phyloP scores from a whole-genome alignment of 2,329 filamentous ascomycete genomes.

The Akanthomyces muscarius region DNA sequence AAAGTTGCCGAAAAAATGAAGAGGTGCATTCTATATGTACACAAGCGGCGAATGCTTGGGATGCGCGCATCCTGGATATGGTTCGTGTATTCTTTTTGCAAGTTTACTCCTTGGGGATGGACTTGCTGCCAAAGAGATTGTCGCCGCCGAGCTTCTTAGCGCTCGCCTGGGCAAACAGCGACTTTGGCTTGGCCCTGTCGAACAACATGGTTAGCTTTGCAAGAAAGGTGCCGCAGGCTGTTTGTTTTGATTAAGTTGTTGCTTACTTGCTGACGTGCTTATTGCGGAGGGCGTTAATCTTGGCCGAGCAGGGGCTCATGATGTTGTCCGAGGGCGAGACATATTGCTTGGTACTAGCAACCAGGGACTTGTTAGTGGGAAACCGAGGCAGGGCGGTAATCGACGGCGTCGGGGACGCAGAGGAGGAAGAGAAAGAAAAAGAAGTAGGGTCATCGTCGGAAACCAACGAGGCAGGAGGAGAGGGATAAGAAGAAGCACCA shows the following conservation, averaged over 20 bases:
- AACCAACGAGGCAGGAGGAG: background rate
- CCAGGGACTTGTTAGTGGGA: slow-evolving; percentile 18
- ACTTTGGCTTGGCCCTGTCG: slow-evolving; percentile 61
- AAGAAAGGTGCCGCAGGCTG: background rate
- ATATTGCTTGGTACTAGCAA: slow-evolving; percentile 50
- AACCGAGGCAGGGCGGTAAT: slow-evolving; percentile 7
- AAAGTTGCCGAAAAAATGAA: background rate
- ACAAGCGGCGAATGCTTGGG: background rate
- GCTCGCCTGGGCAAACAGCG: slow-evolving; percentile 62
- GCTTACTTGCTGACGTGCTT: slow-evolving; percentile 76
- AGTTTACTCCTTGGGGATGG: slow-evolving; percentile 30
- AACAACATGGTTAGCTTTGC: background rate
- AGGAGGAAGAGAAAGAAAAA: slow-evolving; percentile 5
- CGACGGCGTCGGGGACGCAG: slow-evolving; percentile 18
- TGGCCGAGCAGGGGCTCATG: slow-evolving; percentile 81
- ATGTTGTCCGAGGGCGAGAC: slow-evolving; percentile 84
- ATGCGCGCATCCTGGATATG: background rate
- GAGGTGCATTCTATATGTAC: slow-evolving; percentile 14
- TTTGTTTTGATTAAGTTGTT: background rate
- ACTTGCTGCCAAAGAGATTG: slow-evolving; percentile 36
- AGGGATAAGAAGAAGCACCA: background rate
- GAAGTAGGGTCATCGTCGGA: background rate
- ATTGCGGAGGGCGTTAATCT: slow-evolving; percentile 74
- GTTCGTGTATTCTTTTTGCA: background rate
- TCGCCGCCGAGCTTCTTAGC: slow-evolving; percentile 56